Evolutionary conservation across 176 grass and related monocot species (phyloP).

Genomic region (Musa troglodytarum): DNA sequence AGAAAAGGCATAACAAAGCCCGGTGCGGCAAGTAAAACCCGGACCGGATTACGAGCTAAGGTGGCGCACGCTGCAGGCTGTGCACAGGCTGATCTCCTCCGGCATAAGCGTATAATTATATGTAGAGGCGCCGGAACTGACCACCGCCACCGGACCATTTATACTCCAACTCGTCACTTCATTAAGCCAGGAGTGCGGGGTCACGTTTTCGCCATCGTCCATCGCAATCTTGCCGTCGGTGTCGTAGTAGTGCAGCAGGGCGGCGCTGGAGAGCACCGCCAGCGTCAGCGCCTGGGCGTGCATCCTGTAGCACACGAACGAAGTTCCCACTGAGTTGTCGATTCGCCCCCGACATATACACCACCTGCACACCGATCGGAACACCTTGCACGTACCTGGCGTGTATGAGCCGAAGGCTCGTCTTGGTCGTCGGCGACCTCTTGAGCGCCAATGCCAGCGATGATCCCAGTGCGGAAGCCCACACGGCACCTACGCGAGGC

Average conservation of each 20-base stretch:
- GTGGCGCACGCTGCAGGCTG: too few relatives aligned
- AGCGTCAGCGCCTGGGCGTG: slow-evolving; percentile 69
- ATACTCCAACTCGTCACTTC: too few relatives aligned
- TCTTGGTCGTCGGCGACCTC: slow-evolving; percentile 22
- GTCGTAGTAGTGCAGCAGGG: slow-evolving; percentile 41
- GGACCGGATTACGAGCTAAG: too few relatives aligned
- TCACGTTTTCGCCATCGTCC: slow-evolving; percentile 1
- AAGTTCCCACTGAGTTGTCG: too few relatives aligned
- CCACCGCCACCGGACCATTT: too few relatives aligned
- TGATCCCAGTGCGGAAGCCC: slow-evolving; percentile 50
- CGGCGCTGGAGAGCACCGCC: slow-evolving; percentile 50
- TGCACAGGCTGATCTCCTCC: too few relatives aligned
- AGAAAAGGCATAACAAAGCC: too few relatives aligned
- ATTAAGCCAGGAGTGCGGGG: background rate
- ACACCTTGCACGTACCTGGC: slow-evolving; percentile 28
- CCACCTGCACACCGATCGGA: too few relatives aligned
- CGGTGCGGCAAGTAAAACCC: too few relatives aligned
- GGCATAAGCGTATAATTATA: too few relatives aligned
- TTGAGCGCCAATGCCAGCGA: slow-evolving; percentile 43
- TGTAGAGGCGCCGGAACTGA: too few relatives aligned
- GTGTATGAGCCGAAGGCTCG: slow-evolving; percentile 64
- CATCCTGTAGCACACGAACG: slow-evolving; percentile 22
- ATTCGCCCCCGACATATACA: too few relatives aligned
- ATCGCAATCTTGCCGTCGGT: background rate
- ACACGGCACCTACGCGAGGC: slow-evolving; percentile 25